Evolutionary conservation across 768 basidiomycete genomes (phyloP), one percentile per base, ranked within the genome.

Genomic region (Amanita exitialis): DNA sequence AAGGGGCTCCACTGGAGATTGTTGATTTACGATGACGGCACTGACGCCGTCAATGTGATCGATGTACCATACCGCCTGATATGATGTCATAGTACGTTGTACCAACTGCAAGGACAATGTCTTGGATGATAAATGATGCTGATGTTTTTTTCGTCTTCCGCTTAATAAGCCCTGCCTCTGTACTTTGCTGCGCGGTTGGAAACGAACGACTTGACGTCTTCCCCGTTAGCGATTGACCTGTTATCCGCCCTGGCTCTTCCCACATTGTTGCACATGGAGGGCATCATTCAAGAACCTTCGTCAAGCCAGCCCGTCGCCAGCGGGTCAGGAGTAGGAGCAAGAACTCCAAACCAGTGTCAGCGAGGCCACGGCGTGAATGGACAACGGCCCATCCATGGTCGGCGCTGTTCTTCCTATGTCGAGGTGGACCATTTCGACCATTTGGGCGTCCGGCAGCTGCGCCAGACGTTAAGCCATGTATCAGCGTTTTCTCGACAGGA

Each of bases 1-100:
- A 88, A 39, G 63, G 79, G 45, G 35, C 30, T 27, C 65, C 77
- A 1, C 65, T 93, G 45, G 90, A 92, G 66, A 89, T 90, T 53
- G 83, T 90, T n/a, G 90, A 93, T 67, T 60, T 92, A 55, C 80
- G 90, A 54, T 68, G 58, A 63, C 44, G 35, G 16, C n/a, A n/a
- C 23, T 15, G 15, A 12, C n/a, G 35, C 27, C 8, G 20, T 15
- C 25, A n/a, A 5, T 21, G 10, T 30, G 34, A 51, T 34, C 28
- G 28, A 36, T 37, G 43, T 51, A 44, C 30, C 42, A 27, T 37
- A 39, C 47, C 47, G 37, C 47, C 20, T 28, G 41, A 18, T 41
- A 49, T 49, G 47, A 50, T 50, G 49, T 50, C 49, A 50, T 50
- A 18, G 13, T 25, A 37, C 39, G 27, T 30, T 47, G 12, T 16